Conservation (phyloP, 1,284 basidiomycete genomes). For the Laetiporus sulphureus region DNA sequence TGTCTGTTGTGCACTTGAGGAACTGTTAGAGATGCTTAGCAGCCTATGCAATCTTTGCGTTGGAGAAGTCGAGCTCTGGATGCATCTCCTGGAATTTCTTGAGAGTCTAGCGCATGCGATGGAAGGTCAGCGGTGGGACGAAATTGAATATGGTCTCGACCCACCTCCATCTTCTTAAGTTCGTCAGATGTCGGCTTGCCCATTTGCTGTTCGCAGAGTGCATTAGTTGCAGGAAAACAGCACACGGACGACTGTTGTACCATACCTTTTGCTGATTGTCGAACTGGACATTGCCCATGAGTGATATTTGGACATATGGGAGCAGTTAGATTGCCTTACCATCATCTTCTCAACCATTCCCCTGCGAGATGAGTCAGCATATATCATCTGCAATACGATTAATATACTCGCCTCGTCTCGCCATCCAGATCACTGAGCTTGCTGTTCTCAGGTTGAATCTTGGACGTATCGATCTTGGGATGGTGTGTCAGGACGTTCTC, state of each 20-base stretch:
- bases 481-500: slow-evolving; percentile 93
- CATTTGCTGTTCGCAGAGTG: too few relatives aligned
- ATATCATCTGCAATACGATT: neutral
- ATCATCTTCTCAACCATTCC: slow-evolving; percentile 99
- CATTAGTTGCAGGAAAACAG: too few relatives aligned
- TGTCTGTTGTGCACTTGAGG: too few relatives aligned
- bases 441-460: slow-evolving; percentile 94
- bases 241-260: too few relatives aligned
- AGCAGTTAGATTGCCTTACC: slow-evolving; percentile 49
- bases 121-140: neutral
- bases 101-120: slow-evolving; percentile 47
- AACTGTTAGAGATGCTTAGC: too few relatives aligned
- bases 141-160: neutral
- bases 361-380: slow-evolving; percentile 33
- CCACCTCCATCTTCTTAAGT: slow-evolving; percentile 82
- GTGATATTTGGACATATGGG: neutral
- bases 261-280: slow-evolving; percentile 94
- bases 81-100: slow-evolving; percentile 87
- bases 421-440: slow-evolving; percentile 95
- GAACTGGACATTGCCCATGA: slow-evolving; percentile 49
- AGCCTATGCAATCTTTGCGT: slow-evolving; percentile 74
- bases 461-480: slow-evolving; percentile 95
- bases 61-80: slow-evolving; percentile 92
- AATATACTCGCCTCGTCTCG: slow-evolving; percentile 67
- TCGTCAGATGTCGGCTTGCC: slow-evolving; percentile 93